Evolutionary conservation across 495 filamentous ascomycete genomes (phyloP).

Genomic region (Clohesyomyces aquaticus): DNA sequence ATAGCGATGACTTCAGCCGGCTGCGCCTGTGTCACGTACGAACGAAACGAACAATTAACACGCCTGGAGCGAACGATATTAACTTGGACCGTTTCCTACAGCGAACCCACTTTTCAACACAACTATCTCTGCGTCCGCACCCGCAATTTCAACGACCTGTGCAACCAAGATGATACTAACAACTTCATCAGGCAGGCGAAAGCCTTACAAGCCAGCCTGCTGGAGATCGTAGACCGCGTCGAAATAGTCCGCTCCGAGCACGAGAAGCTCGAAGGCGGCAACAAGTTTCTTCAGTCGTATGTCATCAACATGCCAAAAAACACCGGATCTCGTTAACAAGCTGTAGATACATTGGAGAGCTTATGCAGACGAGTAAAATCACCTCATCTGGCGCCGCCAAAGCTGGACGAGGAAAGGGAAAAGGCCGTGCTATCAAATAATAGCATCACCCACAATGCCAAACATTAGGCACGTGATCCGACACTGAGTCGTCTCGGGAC

Average conservation of each 20-base stretch:
- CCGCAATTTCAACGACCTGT: not conserved
- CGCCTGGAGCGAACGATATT: not conserved
- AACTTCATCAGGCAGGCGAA: conserved; percentile 71
- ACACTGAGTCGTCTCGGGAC: not conserved
- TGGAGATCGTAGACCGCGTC: conserved; percentile 87
- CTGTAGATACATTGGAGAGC: conserved; percentile 66
- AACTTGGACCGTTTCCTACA: not conserved
- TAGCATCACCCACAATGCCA: conserved; percentile 23
- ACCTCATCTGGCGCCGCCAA: conserved; percentile 57
- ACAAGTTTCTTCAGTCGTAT: conserved; percentile 81
- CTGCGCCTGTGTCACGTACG: not conserved
- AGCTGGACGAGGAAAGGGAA: conserved; percentile 52
- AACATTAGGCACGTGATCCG: not conserved
- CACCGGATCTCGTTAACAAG: conserved; percentile 22
- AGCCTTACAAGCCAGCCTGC: conserved; percentile 80
- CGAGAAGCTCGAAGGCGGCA: conserved; percentile 90
- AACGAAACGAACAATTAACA: not conserved
- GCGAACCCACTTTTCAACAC: not conserved
- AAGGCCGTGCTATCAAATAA: conserved; percentile 37
- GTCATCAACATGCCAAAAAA: conserved; percentile 34
- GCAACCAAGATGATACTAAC: conserved; percentile 17
- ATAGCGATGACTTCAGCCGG: conserved; percentile 17
- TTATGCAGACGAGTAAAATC: conserved; percentile 82
- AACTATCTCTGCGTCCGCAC: too few species aligned
- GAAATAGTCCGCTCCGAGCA: conserved; percentile 93